These are phyloP conservation scores for Puccinellia tenuiflora DNA, from an alignment of 176 grass and related monocot genomes.

Conservation along the genomic window DNA sequence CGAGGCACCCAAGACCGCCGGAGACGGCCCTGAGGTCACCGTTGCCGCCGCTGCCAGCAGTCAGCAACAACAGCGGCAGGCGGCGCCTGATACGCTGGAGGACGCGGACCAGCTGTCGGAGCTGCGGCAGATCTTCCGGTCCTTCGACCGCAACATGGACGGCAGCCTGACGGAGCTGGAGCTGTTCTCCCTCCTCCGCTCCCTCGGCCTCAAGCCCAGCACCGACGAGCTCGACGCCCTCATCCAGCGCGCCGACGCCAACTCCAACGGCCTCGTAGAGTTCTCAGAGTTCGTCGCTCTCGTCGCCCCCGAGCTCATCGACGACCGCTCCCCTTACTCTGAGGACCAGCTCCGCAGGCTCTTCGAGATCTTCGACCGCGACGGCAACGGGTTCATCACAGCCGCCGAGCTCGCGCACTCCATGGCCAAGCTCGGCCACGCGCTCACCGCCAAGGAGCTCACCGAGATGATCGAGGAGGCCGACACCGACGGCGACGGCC, in stretches of 20 bases:
- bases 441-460: constrained; percentile 84
- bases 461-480: constrained; percentile 97
- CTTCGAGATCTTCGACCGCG: constrained; percentile 78
- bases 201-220: constrained; percentile 69
- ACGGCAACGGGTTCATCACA: constrained; percentile 94
- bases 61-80: constrained; percentile 5
- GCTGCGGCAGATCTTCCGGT: constrained; percentile 84
- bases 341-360: constrained; percentile 69
- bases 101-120: constrained; percentile 62
- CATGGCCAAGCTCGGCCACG: constrained; percentile 82
- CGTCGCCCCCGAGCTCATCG: constrained; percentile 66
- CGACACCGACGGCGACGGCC: constrained; percentile 78
- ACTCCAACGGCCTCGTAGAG: constrained; percentile 85
- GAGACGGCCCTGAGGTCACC: background rate
- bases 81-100: constrained; percentile 14
- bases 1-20: background rate
- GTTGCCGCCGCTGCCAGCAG: background rate
- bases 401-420: constrained; percentile 95
- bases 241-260: constrained; percentile 71
- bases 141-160: constrained; percentile 88
- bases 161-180: constrained; percentile 91
- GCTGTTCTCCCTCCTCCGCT: constrained; percentile 76
- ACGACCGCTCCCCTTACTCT: constrained; percentile 66
- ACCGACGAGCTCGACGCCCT: constrained; percentile 61
- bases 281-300: constrained; percentile 91